phyloP scores from a whole-genome alignment of 352 stramenopile genomes.

The Pythium guiyangense region DNA sequence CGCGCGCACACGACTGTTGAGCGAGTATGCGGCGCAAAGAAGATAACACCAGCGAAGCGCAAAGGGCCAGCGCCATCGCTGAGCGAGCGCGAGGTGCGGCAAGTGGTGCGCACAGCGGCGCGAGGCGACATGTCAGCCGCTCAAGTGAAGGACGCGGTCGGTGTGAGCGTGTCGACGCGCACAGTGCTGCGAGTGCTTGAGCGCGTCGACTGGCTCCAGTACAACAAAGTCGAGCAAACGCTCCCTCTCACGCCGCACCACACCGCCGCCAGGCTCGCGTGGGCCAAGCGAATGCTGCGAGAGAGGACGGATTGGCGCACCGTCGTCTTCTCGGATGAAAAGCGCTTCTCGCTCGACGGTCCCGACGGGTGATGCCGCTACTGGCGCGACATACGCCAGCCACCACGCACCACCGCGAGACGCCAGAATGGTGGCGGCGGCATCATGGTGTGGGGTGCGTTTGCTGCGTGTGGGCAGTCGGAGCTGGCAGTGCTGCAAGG shows the following conservation, averaged over 20 bases:
- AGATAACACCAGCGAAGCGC: background rate
- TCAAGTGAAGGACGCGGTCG: background rate
- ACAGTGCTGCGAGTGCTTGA: background rate
- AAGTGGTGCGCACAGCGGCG: background rate
- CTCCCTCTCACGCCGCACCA: background rate
- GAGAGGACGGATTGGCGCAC: background rate
- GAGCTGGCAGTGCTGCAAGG: background rate
- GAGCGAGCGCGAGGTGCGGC: background rate
- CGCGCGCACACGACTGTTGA: no score
- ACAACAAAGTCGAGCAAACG: background rate
- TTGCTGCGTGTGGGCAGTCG: background rate
- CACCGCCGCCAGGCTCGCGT: background rate
- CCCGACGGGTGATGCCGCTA: background rate
- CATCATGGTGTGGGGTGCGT: background rate
- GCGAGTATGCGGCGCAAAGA: no score
- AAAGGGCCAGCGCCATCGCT: background rate
- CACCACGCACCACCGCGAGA: background rate
- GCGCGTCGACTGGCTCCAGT: background rate
- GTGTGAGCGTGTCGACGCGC: background rate
- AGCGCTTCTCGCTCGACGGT: background rate
- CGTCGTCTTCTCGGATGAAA: background rate
- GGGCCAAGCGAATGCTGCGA: background rate
- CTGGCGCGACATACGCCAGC: background rate
- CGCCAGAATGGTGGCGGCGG: background rate
- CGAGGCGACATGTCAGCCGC: background rate